These are phyloP conservation scores for Lachnellula subtilissima DNA, from an alignment of 2,329 filamentous ascomycete genomes.

Conservation along the genomic window DNA sequence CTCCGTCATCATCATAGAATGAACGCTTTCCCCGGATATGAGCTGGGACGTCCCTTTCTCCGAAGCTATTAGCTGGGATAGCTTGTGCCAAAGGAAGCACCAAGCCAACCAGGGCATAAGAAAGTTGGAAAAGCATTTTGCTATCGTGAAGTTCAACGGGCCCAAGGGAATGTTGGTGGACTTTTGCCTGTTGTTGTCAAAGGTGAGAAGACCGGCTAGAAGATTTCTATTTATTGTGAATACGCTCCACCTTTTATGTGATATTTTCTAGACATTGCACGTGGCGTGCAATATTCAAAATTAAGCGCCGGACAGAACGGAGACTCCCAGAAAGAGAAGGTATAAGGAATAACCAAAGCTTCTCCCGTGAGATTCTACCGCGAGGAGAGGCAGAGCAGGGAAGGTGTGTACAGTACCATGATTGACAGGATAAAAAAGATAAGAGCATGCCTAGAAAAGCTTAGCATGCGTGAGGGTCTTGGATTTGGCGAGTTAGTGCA, in stretches of 20 bases:
- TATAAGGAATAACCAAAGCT: neutral
- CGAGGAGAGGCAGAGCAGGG: neutral
- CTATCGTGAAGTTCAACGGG: too few species aligned
- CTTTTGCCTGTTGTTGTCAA: too few species aligned
- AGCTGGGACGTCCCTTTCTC: neutral
- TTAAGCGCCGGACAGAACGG: neutral
- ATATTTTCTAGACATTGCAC: too few species aligned
- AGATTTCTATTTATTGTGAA: too few species aligned
- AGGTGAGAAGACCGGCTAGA: too few species aligned
- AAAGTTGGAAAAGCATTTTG: neutral
- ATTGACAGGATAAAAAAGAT: neutral
- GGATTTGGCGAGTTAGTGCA: neutral
- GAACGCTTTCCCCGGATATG: constrained; percentile 23
- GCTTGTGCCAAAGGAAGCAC: neutral
- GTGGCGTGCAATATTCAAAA: neutral
- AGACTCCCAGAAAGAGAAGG: neutral
- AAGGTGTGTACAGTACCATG: neutral
- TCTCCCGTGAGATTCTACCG: neutral
- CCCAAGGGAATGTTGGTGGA: too few species aligned
- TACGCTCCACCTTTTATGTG: neutral
- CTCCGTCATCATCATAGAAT: constrained; percentile 28
- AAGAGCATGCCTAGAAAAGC: neutral
- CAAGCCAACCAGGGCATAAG: neutral
- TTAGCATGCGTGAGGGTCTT: neutral
- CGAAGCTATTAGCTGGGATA: neutral